Conservation (phyloP, 352 stramenopile genomes). For the Pythium coloratum region DNA sequence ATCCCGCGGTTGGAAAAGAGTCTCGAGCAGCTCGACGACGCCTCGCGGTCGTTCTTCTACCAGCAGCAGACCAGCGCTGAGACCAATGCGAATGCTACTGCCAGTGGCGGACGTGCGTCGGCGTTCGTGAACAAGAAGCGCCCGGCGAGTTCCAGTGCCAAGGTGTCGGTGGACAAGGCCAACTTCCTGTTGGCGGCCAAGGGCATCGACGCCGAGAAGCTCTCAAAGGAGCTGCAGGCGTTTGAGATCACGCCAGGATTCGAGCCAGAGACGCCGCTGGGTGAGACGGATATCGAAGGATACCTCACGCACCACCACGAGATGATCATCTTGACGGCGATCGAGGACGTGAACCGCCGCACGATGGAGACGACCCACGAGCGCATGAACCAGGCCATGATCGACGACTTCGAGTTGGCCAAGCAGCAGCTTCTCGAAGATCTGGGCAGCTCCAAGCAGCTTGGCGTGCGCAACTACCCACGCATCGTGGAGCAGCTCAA, state of each 20-base stretch:
- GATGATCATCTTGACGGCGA: constrained; percentile 90
- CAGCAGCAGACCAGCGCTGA: constrained; percentile 28
- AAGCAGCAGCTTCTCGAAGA: constrained; percentile 79
- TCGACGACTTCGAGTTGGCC: constrained; percentile 80
- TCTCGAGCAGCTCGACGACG: constrained; percentile 79
- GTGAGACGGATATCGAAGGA: constrained; percentile 83
- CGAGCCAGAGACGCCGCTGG: constrained; percentile 79
- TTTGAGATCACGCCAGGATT: constrained; percentile 79
- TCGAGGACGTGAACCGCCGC: constrained; percentile 83
- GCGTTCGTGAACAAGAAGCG: constrained; percentile 45
- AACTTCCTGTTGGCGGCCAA: constrained; percentile 85
- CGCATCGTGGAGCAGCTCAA: constrained; percentile 48
- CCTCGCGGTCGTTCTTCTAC: constrained; percentile 50
- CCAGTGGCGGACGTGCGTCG: neutral
- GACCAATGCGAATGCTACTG: neutral
- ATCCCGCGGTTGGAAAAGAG: constrained; percentile 79
- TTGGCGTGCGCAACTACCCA: constrained; percentile 76
- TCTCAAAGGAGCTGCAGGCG: constrained; percentile 77
- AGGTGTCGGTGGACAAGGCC: constrained; percentile 56
- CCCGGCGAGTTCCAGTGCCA: constrained; percentile 30
- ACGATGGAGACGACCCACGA: constrained; percentile 82
- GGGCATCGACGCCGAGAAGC: constrained; percentile 86
- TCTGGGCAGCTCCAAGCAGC: constrained; percentile 60
- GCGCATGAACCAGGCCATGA: constrained; percentile 84
- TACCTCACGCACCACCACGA: constrained; percentile 91